Evolutionary conservation across 441 rosid genomes (phyloP), one percentile per base, ranked within the genome.

Genomic region (Syzygium malaccense): DNA sequence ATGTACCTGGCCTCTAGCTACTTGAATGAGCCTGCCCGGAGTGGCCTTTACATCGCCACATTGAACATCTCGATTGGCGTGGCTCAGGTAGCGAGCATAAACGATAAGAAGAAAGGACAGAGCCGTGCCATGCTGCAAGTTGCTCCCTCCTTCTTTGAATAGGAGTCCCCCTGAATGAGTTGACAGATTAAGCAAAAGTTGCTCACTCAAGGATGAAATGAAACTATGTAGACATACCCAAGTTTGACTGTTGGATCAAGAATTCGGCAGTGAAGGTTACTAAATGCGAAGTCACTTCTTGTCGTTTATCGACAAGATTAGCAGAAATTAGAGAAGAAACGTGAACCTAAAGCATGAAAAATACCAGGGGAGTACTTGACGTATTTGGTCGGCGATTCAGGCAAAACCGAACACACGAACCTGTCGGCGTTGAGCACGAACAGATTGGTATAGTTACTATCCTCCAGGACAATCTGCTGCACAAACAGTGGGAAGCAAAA

Each of bases 1-100:
- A 19, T n/a, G 37, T 85, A 93, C 96, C 93, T 94, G 97, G 68
- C 87, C 90, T 92, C 88, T 94, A 33, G 96, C 94, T 41, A 94
- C 26, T 85, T 92, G 89, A 53, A 92, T 48, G 20, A 96, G 93
- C 87, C 90, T 89, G 33, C 88, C 25, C 14, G 94, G 88, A 33
- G 88, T 60, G 48, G 88, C 91, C 18, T 86, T 86, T 3, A 91
- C 88, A 45, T 86, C 88, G 6, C 95, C 96, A 26, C 98, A 95
- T 30, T 54, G 88, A 85, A 94, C 87, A 1, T 55, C 58, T 32
- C 89, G 90, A 37, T 89, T 85, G 0, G 85, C n/a, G 8, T 89
- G 56, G 87, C 88, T 91, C 88, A 94, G 60, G 86, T 91, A 91
- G 51, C 90, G 91, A 90, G 90, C 90, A 87, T 93, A 92, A 12